Conservation (phyloP, 2,329 filamentous ascomycete genomes). For the Hortaea sp. region DNA sequence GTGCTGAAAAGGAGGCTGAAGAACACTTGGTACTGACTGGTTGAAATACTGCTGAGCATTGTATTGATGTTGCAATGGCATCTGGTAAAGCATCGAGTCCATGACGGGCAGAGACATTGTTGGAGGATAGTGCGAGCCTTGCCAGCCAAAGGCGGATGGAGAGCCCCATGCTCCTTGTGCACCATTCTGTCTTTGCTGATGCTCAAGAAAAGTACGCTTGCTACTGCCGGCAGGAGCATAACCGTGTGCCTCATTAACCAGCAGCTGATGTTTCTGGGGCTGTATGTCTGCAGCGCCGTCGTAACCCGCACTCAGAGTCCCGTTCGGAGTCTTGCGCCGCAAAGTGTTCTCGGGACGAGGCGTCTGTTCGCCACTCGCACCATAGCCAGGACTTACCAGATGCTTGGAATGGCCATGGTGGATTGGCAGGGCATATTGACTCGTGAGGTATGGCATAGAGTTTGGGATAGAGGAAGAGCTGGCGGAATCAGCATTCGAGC, state of each 20-base stretch:
- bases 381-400: constrained; percentile 7
- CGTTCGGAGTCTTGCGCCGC: constrained; percentile 84
- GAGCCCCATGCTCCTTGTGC: constrained; percentile 4
- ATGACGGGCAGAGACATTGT: constrained; percentile 36
- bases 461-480: constrained; percentile 1
- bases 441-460: constrained; percentile 20
- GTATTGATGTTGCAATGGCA: constrained; percentile 31
- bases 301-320: constrained; percentile 85
- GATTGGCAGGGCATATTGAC: constrained; percentile 23
- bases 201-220: constrained; percentile 22
- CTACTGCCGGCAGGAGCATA: constrained; percentile 9
- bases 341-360: constrained; percentile 59
- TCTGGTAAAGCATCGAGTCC: constrained; percentile 53
- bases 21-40: constrained; percentile 47
- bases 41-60: constrained; percentile 24
- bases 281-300: constrained; percentile 53
- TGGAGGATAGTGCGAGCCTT: constrained; percentile 6
- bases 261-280: constrained; percentile 67
- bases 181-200: constrained; percentile 19
- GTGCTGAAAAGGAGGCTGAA: constrained; percentile 50
- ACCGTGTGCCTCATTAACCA: constrained; percentile 33
- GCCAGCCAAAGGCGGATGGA: constrained; percentile 2
- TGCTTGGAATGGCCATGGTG: constrained; percentile 12
- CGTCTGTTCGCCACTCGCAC: constrained; percentile 18
- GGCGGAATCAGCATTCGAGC: constrained; percentile 1